These are phyloP conservation scores for Dichotomocladium elegans DNA, from an alignment of 371 early-diverging fungal species.

Conservation along the genomic window DNA sequence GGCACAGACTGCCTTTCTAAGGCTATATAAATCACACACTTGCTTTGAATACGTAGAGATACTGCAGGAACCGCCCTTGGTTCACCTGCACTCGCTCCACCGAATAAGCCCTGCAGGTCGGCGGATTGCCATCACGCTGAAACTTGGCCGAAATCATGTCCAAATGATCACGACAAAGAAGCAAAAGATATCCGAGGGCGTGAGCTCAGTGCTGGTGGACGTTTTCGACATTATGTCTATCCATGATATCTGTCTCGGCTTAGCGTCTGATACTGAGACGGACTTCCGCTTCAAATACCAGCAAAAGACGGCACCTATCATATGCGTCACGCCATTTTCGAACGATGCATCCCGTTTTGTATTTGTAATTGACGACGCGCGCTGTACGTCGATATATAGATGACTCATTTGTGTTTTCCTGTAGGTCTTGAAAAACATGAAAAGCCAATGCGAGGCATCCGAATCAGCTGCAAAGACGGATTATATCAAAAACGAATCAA, in stretches of 20 bases:
- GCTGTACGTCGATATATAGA: no score
- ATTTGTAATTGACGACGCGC: not conserved
- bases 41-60: not conserved
- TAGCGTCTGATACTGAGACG: constrained; percentile 50
- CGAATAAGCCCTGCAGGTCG: not conserved
- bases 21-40: not conserved
- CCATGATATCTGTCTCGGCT: constrained; percentile 52
- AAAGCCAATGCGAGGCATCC: constrained; percentile 54
- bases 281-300: constrained; percentile 71
- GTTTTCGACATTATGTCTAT: constrained; percentile 83
- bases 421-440: constrained; percentile 59
- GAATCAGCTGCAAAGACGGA: not conserved
- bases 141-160: constrained; percentile 74
- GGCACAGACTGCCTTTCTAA: not conserved
- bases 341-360: not conserved
- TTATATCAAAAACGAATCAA: not conserved
- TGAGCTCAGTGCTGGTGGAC: constrained; percentile 73
- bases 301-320: constrained; percentile 25
- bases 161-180: constrained; percentile 65
- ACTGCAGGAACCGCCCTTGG: not conserved
- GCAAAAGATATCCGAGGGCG: constrained; percentile 60
- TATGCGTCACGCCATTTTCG: not conserved
- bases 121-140: constrained; percentile 63
- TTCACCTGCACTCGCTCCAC: not conserved
- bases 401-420: not conserved